These are phyloP conservation scores for Blastobotrys americana DNA, from an alignment of 805 yeast species.

Conservation along the genomic window DNA sequence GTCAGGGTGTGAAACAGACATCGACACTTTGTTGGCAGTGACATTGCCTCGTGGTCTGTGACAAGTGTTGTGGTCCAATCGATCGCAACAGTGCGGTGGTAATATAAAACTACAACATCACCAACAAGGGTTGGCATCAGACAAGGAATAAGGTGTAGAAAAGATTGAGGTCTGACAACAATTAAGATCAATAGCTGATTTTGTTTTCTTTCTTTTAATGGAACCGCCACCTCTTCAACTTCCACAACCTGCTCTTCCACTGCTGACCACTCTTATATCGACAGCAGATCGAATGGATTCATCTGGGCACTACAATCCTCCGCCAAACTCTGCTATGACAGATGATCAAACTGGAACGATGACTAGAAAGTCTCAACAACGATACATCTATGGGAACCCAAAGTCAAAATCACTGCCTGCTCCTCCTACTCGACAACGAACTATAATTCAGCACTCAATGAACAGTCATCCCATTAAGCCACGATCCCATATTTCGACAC, in stretches of 20 bases:
- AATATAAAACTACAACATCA: too few relatives aligned
- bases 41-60: conserved; percentile 6
- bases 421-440: conserved; percentile 15
- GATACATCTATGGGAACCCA: background rate
- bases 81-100: too few relatives aligned
- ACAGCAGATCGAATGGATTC: background rate
- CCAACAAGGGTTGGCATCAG: too few relatives aligned
- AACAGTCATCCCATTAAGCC: background rate
- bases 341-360: background rate
- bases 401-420: conserved; percentile 13
- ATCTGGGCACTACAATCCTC: too few relatives aligned
- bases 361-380: background rate
- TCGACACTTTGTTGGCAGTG: background rate
- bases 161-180: too few relatives aligned
- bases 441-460: conserved; percentile 13
- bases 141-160: too few relatives aligned
- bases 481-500: conserved; percentile 1
- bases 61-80: background rate
- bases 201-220: background rate
- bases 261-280: background rate
- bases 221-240: conserved; percentile 3
- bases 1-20: background rate
- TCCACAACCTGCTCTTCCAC: conserved; percentile 4
- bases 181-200: too few relatives aligned
- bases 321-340: too few relatives aligned